Percentiles rank a stretch among this genome's conserved stretches.
Evolutionary conservation across 1,139 yeast genomes (phyloP).

Genomic region (Sugiyamaella neomexicana): DNA sequence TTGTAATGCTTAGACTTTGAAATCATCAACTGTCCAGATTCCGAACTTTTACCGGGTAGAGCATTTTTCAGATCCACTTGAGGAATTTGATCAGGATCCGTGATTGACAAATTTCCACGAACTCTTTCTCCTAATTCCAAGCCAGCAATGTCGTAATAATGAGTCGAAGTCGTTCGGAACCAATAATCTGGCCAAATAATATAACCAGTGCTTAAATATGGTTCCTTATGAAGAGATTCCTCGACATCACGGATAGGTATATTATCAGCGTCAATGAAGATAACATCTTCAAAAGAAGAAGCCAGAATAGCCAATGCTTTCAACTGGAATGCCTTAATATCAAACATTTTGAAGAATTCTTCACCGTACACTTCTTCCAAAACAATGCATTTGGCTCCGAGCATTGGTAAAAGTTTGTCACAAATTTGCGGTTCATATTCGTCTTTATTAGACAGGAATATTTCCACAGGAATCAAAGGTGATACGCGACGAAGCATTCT

Average conservation of each 20-base stretch:
- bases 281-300: conserved; percentile 73
- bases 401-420: conserved; percentile 59
- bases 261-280: conserved; percentile 74
- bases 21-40: conserved; percentile 76
- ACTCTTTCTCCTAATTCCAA: conserved; percentile 46
- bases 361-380: conserved; percentile 18
- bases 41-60: conserved; percentile 76
- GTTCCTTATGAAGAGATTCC: conserved; percentile 52
- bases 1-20: conserved; percentile 63
- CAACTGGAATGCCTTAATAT: conserved; percentile 62
- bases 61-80: conserved; percentile 66
- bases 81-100: conserved; percentile 45
- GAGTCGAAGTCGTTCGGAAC: conserved; percentile 68
- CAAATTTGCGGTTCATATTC: conserved; percentile 74
- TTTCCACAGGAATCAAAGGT: conserved; percentile 70
- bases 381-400: conserved; percentile 52
- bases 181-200: conserved; percentile 82
- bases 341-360: conserved; percentile 14
- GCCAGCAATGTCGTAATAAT: conserved; percentile 63
- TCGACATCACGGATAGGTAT: conserved; percentile 61
- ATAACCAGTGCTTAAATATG: conserved; percentile 57
- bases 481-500: conserved; percentile 64
- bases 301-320: conserved; percentile 71
- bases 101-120: conserved; percentile 37
- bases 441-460: conserved; percentile 66